These are phyloP conservation scores for Papiliotrema flavescens DNA, from an alignment of 1,284 basidiomycete species.

Conservation along the genomic window DNA sequence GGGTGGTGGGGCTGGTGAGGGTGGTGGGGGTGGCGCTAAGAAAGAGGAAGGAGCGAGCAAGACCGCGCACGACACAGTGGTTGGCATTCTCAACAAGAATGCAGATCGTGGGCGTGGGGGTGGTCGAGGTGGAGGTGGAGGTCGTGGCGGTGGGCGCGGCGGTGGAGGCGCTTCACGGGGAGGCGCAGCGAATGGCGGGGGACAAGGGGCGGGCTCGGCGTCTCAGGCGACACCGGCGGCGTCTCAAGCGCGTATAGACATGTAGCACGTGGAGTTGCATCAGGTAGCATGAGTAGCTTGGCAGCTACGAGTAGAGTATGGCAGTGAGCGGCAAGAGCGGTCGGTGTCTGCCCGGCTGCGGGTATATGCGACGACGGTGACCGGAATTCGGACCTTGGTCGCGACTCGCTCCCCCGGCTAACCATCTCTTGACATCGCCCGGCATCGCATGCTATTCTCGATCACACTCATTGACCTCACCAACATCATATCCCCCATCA, in stretches of 20 bases:
- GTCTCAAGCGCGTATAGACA: conserved; percentile 1
- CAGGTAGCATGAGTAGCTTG: too few relatives aligned
- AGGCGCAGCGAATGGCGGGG: conserved; percentile 3
- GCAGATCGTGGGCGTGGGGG: conserved; percentile 1
- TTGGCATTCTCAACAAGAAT: conserved; percentile 19
- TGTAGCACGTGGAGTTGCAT: not conserved
- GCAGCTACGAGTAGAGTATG: too few relatives aligned
- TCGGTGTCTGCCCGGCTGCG: not conserved
- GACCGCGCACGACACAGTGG: conserved; percentile 10
- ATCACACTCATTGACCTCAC: too few relatives aligned
- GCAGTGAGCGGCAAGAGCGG: too few relatives aligned
- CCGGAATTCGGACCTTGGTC: too few relatives aligned
- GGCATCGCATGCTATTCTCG: too few relatives aligned
- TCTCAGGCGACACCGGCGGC: not conserved
- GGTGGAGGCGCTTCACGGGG: not conserved
- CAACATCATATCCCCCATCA: not conserved
- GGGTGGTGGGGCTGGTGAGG: not conserved
- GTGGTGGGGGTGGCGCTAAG: not conserved
- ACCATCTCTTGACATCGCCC: too few relatives aligned
- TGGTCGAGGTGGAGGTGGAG: conserved; percentile 1
- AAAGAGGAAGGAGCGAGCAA: too few relatives aligned
- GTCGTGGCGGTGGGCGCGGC: conserved; percentile 1
- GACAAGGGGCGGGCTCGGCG: not conserved
- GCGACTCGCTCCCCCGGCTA: too few relatives aligned
- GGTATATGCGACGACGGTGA: too few relatives aligned